A percentile compares a stretch with the other conserved stretches of the same genome.
Evolutionary conservation across 129 eudicot species (phyloP).

Genomic region (Pittosporum tobira): DNA sequence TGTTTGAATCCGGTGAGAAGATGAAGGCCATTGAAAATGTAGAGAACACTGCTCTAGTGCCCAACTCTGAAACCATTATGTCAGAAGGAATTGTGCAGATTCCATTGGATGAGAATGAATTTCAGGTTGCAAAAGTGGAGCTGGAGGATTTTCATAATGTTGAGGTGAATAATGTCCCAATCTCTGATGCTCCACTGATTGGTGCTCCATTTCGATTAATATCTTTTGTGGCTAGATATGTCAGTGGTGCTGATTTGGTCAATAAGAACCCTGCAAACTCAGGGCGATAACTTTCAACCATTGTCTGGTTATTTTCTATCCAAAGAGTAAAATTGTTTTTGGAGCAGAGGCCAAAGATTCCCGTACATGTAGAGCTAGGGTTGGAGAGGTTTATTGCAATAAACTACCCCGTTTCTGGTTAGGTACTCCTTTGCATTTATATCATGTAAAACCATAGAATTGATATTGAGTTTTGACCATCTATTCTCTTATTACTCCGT

Average conservation of each 20-base stretch:
- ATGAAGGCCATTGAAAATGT: constrained; percentile 13
- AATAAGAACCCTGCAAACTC: constrained; percentile 22
- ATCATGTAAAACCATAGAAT: constrained; percentile 6
- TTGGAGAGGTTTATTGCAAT: neutral
- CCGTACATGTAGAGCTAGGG: neutral
- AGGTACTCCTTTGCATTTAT: neutral
- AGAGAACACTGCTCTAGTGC: constrained; percentile 14
- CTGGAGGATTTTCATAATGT: constrained; percentile 12
- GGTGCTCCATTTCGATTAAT: constrained; percentile 95
- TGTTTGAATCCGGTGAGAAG: constrained; percentile 21
- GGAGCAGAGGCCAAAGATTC: neutral
- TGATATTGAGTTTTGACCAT: constrained; percentile 2
- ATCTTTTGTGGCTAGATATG: constrained; percentile 79
- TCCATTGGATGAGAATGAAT: constrained; percentile 56
- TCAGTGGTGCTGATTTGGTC: constrained; percentile 96
- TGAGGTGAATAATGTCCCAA: constrained; percentile 32
- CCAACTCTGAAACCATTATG: constrained; percentile 32
- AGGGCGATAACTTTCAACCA: constrained; percentile 4
- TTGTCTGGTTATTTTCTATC: neutral
- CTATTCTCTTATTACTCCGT: no score
- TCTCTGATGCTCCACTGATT: constrained; percentile 74
- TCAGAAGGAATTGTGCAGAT: constrained; percentile 82
- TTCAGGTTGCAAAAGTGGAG: constrained; percentile 10
- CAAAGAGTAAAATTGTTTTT: neutral
- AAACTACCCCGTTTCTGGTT: neutral